phyloP scores from a whole-genome alignment of 192 early-diverging fungal species.

The Ambispora gerdemannii region DNA sequence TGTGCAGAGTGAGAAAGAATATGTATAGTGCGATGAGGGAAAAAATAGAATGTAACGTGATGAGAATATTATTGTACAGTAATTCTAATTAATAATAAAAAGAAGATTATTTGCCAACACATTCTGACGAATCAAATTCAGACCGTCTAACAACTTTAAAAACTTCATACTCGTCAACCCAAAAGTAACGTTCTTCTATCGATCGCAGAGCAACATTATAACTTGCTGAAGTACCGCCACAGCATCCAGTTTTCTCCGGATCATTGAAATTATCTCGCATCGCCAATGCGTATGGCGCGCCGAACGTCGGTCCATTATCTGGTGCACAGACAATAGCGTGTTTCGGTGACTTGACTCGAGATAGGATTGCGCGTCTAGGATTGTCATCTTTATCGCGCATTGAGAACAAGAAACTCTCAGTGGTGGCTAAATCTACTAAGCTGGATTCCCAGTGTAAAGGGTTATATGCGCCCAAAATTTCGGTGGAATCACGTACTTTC shows the following conservation, averaged over 20 bases:
- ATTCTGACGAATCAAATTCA: neutral
- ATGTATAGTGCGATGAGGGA: too few species aligned
- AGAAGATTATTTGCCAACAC: neutral
- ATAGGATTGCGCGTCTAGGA: neutral
- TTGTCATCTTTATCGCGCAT: neutral
- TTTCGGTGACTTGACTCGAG: neutral
- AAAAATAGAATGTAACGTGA: too few species aligned
- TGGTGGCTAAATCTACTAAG: neutral
- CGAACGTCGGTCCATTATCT: neutral
- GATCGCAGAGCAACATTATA: neutral
- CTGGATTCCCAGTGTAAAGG: neutral
- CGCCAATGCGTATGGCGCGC: neutral
- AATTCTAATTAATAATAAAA: too few species aligned
- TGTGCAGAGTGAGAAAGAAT: too few species aligned
- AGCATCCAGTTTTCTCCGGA: neutral
- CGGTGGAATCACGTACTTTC: neutral
- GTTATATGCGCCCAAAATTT: neutral
- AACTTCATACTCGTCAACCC: neutral
- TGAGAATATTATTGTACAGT: too few species aligned
- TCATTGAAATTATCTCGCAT: neutral
- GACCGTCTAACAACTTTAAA: neutral
- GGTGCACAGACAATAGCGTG: neutral
- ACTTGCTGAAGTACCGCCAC: neutral
- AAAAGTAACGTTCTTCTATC: neutral
- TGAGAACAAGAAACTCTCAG: slow-evolving; percentile 5